A percentile compares a stretch with the other conserved stretches of the same genome.
These are phyloP conservation scores for Scutellaria baicalensis DNA, from an alignment of 257 asterid genomes.

Conservation along the genomic window DNA sequence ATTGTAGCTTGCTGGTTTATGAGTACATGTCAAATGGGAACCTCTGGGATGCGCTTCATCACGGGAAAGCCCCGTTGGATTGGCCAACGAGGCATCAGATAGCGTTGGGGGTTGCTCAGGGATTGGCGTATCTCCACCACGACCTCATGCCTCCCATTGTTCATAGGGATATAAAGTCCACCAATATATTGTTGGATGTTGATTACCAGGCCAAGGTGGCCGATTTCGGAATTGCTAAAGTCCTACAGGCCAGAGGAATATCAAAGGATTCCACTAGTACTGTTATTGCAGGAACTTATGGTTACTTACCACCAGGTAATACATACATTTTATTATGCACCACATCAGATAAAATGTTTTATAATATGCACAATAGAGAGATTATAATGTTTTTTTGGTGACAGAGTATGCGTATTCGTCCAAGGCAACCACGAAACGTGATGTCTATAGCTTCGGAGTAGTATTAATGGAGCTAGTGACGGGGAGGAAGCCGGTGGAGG, in stretches of 20 bases:
- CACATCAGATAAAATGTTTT: too few relatives aligned
- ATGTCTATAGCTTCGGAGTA: slow-evolving; percentile 90
- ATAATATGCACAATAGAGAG: too few relatives aligned
- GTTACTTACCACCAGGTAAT: slow-evolving; percentile 97
- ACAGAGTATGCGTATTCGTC: slow-evolving; percentile 89
- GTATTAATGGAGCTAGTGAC: slow-evolving; percentile 83
- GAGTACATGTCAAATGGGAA: slow-evolving; percentile 90
- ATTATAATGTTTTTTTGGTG: too few relatives aligned
- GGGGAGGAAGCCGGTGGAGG: slow-evolving; percentile 86
- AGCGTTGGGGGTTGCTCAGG: slow-evolving; percentile 80
- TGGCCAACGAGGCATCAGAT: slow-evolving; percentile 83
- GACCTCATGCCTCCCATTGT: slow-evolving; percentile 70
- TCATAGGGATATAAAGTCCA: slow-evolving; percentile 85
- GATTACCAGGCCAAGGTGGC: slow-evolving; percentile 81
- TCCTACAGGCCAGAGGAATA: slow-evolving; percentile 68
- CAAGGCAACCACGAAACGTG: slow-evolving; percentile 86
- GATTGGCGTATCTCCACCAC: slow-evolving; percentile 87
- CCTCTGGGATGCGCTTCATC: slow-evolving; percentile 79
- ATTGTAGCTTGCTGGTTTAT: slow-evolving; percentile 65
- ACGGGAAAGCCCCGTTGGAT: slow-evolving; percentile 45
- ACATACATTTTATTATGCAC: too few relatives aligned
- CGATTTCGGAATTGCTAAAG: slow-evolving; percentile 90
- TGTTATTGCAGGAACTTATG: slow-evolving; percentile 82
- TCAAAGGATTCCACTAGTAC: slow-evolving; percentile 67
- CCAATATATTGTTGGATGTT: slow-evolving; percentile 68